A percentile compares a stretch with the other conserved stretches of the same genome.
Evolutionary conservation across 768 basidiomycete species (phyloP).

Genomic region (Crassisporium funariophilum): DNA sequence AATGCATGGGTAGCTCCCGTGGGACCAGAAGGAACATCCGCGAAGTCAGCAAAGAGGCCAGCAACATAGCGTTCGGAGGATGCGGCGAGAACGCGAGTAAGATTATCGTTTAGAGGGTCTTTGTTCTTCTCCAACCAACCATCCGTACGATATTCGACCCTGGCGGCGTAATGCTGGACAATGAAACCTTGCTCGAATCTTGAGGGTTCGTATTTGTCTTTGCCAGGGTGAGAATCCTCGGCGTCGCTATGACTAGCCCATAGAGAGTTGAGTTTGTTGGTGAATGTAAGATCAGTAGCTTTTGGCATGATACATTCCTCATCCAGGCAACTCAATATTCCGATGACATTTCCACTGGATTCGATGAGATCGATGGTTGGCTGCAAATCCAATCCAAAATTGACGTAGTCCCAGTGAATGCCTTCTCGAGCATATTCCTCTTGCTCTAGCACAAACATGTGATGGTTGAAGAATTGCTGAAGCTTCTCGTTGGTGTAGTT

Average conservation of each 20-base stretch:
- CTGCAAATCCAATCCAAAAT: conserved; percentile 96
- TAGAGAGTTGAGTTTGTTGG: conserved; percentile 82
- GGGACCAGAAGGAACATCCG: conserved; percentile 43
- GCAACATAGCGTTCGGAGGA: conserved; percentile 85
- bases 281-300: conserved; percentile 93
- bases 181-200: conserved; percentile 94
- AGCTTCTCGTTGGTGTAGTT: conserved; percentile 99
- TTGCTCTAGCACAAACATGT: conserved; percentile 99
- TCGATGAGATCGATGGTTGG: conserved; percentile 99
- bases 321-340: conserved; percentile 90
- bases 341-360: conserved; percentile 75
- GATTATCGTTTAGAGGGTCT: conserved; percentile 95
- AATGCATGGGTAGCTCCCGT: conserved; percentile 41
- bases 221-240: conserved; percentile 70
- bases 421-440: conserved; percentile 97
- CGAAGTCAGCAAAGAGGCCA: conserved; percentile 81
- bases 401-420: conserved; percentile 97
- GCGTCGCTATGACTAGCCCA: conserved; percentile 64
- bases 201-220: conserved; percentile 81
- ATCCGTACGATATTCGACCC: conserved; percentile 93
- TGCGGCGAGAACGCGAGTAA: conserved; percentile 82
- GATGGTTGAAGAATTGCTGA: conserved; percentile 98
- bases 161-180: conserved; percentile 94
- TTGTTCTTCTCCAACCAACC: conserved; percentile 99
- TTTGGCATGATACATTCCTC: conserved; percentile 99